Percentiles rank a stretch among this genome's conserved stretches.
Conservation (phyloP, 139 green algal species). For the Cymbomonas tetramitiformis region DNA sequence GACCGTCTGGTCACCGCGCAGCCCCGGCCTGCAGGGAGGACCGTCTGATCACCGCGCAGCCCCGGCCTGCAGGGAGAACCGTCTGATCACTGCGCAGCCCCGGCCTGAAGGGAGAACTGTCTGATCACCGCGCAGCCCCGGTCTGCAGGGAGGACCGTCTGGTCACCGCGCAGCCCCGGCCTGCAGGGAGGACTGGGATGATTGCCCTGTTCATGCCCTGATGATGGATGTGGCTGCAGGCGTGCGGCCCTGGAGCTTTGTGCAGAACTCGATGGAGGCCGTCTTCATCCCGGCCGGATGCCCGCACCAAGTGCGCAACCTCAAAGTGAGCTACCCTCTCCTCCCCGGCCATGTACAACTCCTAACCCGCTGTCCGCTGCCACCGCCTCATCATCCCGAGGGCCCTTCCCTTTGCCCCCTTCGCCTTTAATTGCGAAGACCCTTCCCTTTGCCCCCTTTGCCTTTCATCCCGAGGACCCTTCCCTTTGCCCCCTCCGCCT, state of each 20-base stretch:
- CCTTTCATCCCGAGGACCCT: too few relatives aligned
- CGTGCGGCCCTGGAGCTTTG: conserved; percentile 52
- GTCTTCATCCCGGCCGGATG: conserved; percentile 78
- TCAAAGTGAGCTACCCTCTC: conserved; percentile 28
- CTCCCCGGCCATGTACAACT: neutral
- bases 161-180: too few relatives aligned
- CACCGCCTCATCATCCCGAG: neutral
- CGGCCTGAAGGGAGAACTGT: conserved; percentile 9
- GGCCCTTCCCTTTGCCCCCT: neutral
- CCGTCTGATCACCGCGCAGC: too few relatives aligned
- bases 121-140: too few relatives aligned
- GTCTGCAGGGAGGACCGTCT: neutral
- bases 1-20: too few relatives aligned
- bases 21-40: too few relatives aligned
- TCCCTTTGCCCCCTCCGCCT: too few relatives aligned
- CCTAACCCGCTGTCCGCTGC: neutral
- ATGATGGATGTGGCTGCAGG: conserved; percentile 9
- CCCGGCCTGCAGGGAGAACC: too few relatives aligned
- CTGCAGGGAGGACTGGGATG: too few relatives aligned
- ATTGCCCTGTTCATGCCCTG: neutral
- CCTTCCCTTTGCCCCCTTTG: too few relatives aligned
- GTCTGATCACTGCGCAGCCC: too few relatives aligned
- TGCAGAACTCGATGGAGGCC: conserved; percentile 59
- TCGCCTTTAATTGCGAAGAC: too few relatives aligned
- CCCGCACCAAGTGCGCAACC: conserved; percentile 67